Conservation (phyloP, 176 grass and related monocot species). For the Typha latifolia region DNA sequence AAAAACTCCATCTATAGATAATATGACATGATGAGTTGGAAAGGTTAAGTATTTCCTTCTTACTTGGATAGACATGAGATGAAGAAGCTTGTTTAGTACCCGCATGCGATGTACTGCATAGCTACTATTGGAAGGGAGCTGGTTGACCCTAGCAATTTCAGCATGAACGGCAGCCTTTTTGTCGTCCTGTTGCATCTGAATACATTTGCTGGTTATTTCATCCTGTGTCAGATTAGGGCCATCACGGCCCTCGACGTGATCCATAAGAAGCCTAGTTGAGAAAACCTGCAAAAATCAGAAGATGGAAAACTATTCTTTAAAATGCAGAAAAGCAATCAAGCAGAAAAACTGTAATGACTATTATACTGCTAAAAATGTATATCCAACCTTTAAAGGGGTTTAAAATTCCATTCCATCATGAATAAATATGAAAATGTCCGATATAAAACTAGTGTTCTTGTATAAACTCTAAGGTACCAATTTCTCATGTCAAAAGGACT, state of each 20-base stretch:
- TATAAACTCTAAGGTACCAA: too few relatives aligned
- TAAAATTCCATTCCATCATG: too few relatives aligned
- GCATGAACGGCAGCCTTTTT: constrained; percentile 41
- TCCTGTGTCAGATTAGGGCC: background rate
- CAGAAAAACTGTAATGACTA: too few relatives aligned
- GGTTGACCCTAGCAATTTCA: constrained; percentile 45
- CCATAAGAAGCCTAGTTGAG: background rate
- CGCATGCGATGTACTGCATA: constrained; percentile 73
- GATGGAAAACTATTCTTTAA: background rate
- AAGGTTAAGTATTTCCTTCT: background rate
- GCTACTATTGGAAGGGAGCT: constrained; percentile 59
- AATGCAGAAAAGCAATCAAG: too few relatives aligned
- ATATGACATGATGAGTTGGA: too few relatives aligned
- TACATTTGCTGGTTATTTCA: constrained; percentile 24
- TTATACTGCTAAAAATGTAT: too few relatives aligned
- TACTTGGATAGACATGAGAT: constrained; percentile 66
- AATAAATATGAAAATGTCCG: too few relatives aligned
- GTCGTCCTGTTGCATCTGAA: constrained; percentile 20
- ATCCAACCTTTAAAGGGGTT: too few relatives aligned
- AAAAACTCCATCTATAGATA: too few relatives aligned
- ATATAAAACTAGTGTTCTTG: too few relatives aligned
- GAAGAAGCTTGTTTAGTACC: constrained; percentile 75
- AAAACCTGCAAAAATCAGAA: background rate
- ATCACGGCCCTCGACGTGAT: background rate
- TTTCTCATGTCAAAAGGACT: too few relatives aligned